Percentiles rank a stretch among this genome's conserved stretches.
These are phyloP conservation scores for Fusarium kyushuense DNA, from an alignment of 2,329 filamentous ascomycete species.

Conservation along the genomic window DNA sequence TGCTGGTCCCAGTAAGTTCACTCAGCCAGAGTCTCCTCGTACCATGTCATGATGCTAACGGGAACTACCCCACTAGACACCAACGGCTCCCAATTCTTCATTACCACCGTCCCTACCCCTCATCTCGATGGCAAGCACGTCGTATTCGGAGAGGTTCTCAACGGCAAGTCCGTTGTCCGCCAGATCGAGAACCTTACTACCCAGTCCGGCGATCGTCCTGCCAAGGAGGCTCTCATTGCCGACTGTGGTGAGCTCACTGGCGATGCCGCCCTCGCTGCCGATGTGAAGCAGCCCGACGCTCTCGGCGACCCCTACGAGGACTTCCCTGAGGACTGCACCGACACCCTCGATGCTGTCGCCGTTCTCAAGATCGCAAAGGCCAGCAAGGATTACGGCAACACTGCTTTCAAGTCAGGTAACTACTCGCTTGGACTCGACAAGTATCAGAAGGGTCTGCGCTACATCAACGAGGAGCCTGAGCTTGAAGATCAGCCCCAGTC, in stretches of 20 bases:
- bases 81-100: conserved; percentile 98
- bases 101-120: conserved; percentile 94
- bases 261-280: conserved; percentile 74
- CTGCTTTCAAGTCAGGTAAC: conserved; percentile 87
- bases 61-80: conserved; percentile 67
- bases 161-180: conserved; percentile 90
- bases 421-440: conserved; percentile 81
- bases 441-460: conserved; percentile 93
- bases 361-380: conserved; percentile 83
- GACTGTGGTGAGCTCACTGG: conserved; percentile 89
- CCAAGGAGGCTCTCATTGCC: conserved; percentile 76
- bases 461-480: conserved; percentile 86
- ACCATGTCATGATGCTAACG: conserved; percentile 19
- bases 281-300: conserved; percentile 77
- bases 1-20: conserved; percentile 80
- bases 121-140: conserved; percentile 98
- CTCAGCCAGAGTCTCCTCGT: background rate
- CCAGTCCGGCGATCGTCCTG: conserved; percentile 80
- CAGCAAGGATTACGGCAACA: conserved; percentile 93
- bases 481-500: conserved; percentile 77
- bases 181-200: conserved; percentile 88
- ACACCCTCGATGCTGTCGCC: conserved; percentile 72
- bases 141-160: conserved; percentile 94
- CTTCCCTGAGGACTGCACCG: conserved; percentile 85
- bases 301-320: conserved; percentile 95